These are phyloP conservation scores for Trichoderma lentiforme DNA, from an alignment of 2,329 filamentous ascomycete genomes.

Conservation along the genomic window DNA sequence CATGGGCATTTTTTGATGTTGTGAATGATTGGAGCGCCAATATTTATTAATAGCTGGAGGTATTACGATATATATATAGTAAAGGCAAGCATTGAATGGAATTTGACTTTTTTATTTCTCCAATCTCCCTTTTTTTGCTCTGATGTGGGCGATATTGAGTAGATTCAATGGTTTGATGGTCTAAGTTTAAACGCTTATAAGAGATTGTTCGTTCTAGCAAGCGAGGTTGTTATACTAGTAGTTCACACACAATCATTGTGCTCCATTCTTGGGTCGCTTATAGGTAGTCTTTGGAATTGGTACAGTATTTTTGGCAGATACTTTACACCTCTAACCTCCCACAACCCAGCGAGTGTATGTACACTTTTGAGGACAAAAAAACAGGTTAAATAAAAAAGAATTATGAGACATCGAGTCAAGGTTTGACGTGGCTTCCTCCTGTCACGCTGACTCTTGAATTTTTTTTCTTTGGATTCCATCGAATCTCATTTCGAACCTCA, in stretches of 20 bases:
- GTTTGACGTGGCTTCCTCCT: not conserved
- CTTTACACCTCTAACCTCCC: slow-evolving; percentile 13
- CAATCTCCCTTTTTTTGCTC: not conserved
- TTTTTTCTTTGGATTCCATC: not conserved
- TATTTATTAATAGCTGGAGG: slow-evolving; percentile 2
- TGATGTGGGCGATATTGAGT: not conserved
- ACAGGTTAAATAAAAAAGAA: not conserved
- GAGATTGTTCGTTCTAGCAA: not conserved
- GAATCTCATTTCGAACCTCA: not conserved
- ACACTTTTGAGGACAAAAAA: slow-evolving; percentile 12
- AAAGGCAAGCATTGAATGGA: slow-evolving; percentile 6
- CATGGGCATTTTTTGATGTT: not conserved
- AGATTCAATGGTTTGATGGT: not conserved
- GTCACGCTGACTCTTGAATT: not conserved
- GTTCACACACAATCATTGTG: not conserved
- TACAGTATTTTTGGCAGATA: slow-evolving; percentile 13
- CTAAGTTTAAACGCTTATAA: not conserved
- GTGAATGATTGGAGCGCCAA: not conserved
- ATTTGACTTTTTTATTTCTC: not conserved
- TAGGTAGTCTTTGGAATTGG: not conserved
- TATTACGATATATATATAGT: slow-evolving; percentile 6
- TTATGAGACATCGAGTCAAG: not conserved
- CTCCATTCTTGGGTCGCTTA: not conserved
- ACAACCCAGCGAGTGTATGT: slow-evolving; percentile 18
- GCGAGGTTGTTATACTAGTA: not conserved